Evolutionary conservation across 257 asterid genomes (phyloP).

Genomic region (Avicennia marina): DNA sequence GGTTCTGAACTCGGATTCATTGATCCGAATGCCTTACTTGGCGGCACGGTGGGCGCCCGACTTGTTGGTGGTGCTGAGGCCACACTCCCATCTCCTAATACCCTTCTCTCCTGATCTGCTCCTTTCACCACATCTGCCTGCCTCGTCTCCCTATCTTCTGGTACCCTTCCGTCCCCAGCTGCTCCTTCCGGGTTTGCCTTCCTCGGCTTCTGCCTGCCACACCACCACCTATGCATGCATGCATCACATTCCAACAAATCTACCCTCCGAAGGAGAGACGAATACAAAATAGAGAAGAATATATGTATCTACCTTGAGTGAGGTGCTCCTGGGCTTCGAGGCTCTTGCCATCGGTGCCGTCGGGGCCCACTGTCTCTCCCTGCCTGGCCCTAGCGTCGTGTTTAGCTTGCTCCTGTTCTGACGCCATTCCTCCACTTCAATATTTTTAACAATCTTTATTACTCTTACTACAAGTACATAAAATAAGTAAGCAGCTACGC

Average conservation of each 20-base stretch:
- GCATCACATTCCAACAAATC: too few species aligned
- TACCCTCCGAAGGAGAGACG: too few species aligned
- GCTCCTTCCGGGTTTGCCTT: conserved; percentile 59
- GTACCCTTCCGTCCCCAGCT: conserved; percentile 69
- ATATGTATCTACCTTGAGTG: conserved; percentile 39
- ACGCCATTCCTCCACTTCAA: conserved; percentile 48
- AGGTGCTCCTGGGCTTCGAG: conserved; percentile 73
- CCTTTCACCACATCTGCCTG: conserved; percentile 61
- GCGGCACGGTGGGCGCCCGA: conserved; percentile 46
- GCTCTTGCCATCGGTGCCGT: conserved; percentile 81
- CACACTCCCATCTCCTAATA: conserved; percentile 72
- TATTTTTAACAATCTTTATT: too few species aligned
- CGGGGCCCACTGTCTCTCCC: conserved; percentile 69
- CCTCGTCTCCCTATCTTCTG: conserved; percentile 65
- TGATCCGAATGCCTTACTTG: conserved; percentile 33
- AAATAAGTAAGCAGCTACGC: conserved; percentile 2
- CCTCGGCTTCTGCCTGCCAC: conserved; percentile 63
- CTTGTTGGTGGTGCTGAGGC: conserved; percentile 43
- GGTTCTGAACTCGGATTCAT: conserved; percentile 41
- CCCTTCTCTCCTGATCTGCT: conserved; percentile 55
- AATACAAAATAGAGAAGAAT: background rate
- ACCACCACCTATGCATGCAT: background rate
- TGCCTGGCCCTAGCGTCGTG: conserved; percentile 63
- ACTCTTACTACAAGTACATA: background rate
- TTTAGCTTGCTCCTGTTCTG: conserved; percentile 37